A percentile compares a stretch with the other conserved stretches of the same genome.
phyloP scores from a whole-genome alignment of 106 monocot genomes.

The Dendrobium catenatum region DNA sequence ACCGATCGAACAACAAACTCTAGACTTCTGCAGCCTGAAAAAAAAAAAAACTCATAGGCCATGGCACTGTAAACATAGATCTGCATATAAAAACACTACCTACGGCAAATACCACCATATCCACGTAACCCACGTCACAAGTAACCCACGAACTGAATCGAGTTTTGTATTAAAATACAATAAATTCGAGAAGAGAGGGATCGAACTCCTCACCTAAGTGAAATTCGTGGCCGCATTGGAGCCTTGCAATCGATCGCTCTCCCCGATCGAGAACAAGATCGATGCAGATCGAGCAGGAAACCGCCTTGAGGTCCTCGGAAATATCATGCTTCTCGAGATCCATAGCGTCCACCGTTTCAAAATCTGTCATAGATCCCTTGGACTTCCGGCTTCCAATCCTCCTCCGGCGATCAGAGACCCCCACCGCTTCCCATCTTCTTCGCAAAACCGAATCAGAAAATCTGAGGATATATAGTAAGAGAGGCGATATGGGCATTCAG shows the following conservation, averaged over 20 bases:
- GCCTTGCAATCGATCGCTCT: constrained; percentile 41
- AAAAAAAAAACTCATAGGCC: neutral
- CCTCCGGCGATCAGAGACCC: neutral
- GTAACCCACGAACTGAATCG: neutral
- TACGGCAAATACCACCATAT: neutral
- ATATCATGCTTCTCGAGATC: constrained; percentile 20
- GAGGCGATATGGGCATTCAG: no score
- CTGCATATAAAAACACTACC: neutral
- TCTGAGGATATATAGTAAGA: neutral
- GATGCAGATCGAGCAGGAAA: constrained; percentile 54
- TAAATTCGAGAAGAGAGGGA: neutral
- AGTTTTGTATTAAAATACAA: neutral
- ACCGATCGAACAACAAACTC: neutral
- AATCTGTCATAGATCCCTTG: constrained; percentile 14
- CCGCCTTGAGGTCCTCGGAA: constrained; percentile 6
- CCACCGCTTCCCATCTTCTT: neutral
- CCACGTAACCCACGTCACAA: neutral
- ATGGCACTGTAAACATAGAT: neutral
- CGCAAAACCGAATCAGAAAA: neutral
- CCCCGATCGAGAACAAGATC: constrained; percentile 30
- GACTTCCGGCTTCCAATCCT: neutral
- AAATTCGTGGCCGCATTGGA: constrained; percentile 61
- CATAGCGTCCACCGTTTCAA: constrained; percentile 16
- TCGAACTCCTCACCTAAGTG: constrained; percentile 36
- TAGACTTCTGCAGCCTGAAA: neutral